These are phyloP conservation scores for Silene latifolia DNA, from an alignment of 148 eudicot species.

Conservation along the genomic window DNA sequence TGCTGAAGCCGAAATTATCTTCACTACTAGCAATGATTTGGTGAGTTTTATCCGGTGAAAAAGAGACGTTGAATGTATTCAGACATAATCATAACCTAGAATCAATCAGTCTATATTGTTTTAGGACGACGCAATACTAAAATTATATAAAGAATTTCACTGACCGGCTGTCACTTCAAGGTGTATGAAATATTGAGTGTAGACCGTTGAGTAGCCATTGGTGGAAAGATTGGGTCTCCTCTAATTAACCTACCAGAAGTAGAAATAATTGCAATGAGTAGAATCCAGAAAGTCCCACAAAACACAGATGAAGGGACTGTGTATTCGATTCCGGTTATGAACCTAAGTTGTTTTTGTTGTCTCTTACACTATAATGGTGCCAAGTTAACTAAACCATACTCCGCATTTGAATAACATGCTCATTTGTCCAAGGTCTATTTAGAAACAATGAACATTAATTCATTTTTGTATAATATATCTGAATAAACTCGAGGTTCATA, in stretches of 20 bases:
- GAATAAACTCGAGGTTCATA: too few species aligned
- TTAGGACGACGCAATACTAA: too few species aligned
- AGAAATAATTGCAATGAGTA: constrained; percentile 80
- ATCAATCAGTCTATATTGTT: too few species aligned
- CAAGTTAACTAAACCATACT: neutral
- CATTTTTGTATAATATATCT: too few species aligned
- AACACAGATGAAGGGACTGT: constrained; percentile 65
- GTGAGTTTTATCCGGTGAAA: constrained; percentile 25
- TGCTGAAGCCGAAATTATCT: constrained; percentile 90
- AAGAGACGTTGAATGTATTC: too few species aligned
- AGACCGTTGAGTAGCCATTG: constrained; percentile 40
- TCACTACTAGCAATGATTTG: constrained; percentile 83
- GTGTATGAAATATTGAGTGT: too few species aligned
- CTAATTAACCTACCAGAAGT: constrained; percentile 81
- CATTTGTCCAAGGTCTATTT: neutral
- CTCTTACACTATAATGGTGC: neutral
- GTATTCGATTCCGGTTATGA: constrained; percentile 69
- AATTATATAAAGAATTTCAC: too few species aligned
- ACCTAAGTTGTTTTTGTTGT: constrained; percentile 36
- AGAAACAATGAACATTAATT: too few species aligned
- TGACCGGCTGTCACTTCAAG: too few species aligned
- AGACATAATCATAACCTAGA: too few species aligned
- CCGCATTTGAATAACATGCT: neutral
- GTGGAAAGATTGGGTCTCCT: constrained; percentile 93
- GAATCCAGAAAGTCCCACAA: constrained; percentile 68